Evolutionary conservation across 1,284 basidiomycete genomes (phyloP).

Genomic region (Heterobasidion occidentale): DNA sequence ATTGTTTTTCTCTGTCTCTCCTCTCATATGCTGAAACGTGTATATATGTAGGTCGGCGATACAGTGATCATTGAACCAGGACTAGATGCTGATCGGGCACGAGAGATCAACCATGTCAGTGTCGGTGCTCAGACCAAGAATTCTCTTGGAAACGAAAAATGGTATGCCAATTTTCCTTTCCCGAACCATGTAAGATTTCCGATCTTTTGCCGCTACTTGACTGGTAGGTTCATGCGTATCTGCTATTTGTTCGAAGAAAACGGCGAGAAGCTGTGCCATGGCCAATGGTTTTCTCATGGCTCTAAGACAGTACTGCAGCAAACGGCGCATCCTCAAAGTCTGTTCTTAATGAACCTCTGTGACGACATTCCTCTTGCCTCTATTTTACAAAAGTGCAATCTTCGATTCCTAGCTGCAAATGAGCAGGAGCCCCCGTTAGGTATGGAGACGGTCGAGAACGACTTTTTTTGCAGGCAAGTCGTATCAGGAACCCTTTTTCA

Average conservation of each 20-base stretch:
- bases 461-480: constrained; percentile 47
- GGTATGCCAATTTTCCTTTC: constrained; percentile 28
- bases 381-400: constrained; percentile 47
- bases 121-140: constrained; percentile 32
- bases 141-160: constrained; percentile 42
- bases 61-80: constrained; percentile 51
- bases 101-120: constrained; percentile 27
- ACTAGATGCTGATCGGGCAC: constrained; percentile 29
- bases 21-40: constrained; percentile 11
- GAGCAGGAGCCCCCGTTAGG: constrained; percentile 38
- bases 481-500: background rate
- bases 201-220: no score
- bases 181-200: no score
- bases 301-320: constrained; percentile 59
- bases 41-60: constrained; percentile 41
- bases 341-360: constrained; percentile 49
- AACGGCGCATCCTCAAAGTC: constrained; percentile 46
- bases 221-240: constrained; percentile 53
- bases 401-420: constrained; percentile 31
- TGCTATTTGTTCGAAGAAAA: constrained; percentile 45
- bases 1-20: no score
- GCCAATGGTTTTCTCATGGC: constrained; percentile 58
- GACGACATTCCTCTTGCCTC: constrained; percentile 39
- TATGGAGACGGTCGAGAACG: constrained; percentile 27
- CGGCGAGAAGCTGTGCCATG: constrained; percentile 45